Conservation (phyloP, 2,329 filamentous ascomycete genomes). For the Talaromyces sp. region DNA sequence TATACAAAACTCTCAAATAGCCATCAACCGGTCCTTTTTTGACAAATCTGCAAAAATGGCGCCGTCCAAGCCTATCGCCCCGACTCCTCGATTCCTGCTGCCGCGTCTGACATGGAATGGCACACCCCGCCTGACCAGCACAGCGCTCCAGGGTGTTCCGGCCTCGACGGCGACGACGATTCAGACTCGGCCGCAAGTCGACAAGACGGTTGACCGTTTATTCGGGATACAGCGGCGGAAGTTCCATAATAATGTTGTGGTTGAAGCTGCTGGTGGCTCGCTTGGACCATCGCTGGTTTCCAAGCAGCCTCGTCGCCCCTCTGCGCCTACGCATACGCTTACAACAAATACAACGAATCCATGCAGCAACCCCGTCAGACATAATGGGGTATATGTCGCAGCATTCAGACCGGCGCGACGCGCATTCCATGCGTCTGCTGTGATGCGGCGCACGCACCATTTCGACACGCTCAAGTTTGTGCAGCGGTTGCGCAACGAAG, state of each 20-base stretch:
- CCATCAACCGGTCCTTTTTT: no score
- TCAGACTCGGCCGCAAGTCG: slow-evolving; percentile 8
- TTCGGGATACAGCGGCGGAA: slow-evolving; percentile 18
- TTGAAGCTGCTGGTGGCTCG: slow-evolving; percentile 10
- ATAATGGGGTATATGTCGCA: slow-evolving; percentile 45
- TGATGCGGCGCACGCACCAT: slow-evolving; percentile 71
- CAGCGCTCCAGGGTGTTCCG: slow-evolving; percentile 21
- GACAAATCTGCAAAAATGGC: slow-evolving; percentile 26
- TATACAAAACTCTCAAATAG: background rate
- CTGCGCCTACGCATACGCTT: slow-evolving; percentile 14
- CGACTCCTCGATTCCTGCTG: slow-evolving; percentile 38
- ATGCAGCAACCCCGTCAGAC: slow-evolving; percentile 29
- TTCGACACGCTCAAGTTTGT: slow-evolving; percentile 99
- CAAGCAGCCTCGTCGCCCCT: background rate
- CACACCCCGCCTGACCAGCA: slow-evolving; percentile 27
- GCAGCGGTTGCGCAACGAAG: slow-evolving; percentile 79
- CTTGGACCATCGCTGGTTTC: slow-evolving; percentile 3
- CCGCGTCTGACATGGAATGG: slow-evolving; percentile 38
- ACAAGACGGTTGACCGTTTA: slow-evolving; percentile 12
- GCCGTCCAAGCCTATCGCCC: slow-evolving; percentile 34
- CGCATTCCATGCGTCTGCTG: slow-evolving; percentile 60
- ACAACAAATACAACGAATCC: slow-evolving; percentile 14
- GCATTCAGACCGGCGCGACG: slow-evolving; percentile 35
- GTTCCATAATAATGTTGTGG: slow-evolving; percentile 13
- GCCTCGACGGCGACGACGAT: slow-evolving; percentile 15